phyloP scores from a whole-genome alignment of 345 rosid species.

The Triadica sebifera region DNA sequence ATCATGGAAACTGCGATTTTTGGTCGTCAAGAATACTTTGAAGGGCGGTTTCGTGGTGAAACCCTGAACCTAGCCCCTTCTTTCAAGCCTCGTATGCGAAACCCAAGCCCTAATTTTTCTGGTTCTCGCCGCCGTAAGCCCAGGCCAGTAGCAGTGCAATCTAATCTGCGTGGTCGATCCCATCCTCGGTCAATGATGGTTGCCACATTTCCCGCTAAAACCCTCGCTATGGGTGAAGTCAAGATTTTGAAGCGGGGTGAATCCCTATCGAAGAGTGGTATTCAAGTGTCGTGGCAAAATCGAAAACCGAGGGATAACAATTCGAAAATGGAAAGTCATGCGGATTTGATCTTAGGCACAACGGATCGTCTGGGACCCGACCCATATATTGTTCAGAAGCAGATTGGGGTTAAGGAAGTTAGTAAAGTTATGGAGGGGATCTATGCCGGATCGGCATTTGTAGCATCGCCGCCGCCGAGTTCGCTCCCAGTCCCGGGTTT shows the following conservation, averaged over 20 bases:
- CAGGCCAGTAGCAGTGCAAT: conserved; percentile 13
- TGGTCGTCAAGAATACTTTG: conserved; percentile 17
- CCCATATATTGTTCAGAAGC: conserved; percentile 40
- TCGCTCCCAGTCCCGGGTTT: conserved; percentile 60
- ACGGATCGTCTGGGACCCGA: conserved; percentile 52
- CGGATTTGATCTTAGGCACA: conserved; percentile 41
- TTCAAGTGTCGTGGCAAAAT: neutral
- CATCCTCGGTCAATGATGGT: conserved; percentile 21
- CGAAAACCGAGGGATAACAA: conserved; percentile 1
- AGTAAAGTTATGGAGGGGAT: conserved; percentile 17
- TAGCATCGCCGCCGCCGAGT: conserved; percentile 57
- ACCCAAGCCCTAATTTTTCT: conserved; percentile 2
- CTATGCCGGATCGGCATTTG: conserved; percentile 38
- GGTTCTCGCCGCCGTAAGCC: conserved; percentile 34
- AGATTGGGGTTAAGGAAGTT: conserved; percentile 27
- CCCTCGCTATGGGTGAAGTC: conserved; percentile 54
- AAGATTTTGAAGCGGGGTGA: conserved; percentile 71
- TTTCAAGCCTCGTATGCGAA: neutral
- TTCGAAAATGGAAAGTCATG: conserved; percentile 15
- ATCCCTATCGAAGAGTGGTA: conserved; percentile 14
- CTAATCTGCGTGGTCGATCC: neutral
- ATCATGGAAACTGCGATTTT: conserved; percentile 33
- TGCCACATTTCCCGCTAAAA: conserved; percentile 29
- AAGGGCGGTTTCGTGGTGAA: conserved; percentile 19
- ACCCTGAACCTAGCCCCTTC: conserved; percentile 19